A percentile compares a stretch with the other conserved stretches of the same genome.
Conservation (phyloP, 225 moss, liverwort and hornwort genomes). For the Thuidium tamariscinum region DNA sequence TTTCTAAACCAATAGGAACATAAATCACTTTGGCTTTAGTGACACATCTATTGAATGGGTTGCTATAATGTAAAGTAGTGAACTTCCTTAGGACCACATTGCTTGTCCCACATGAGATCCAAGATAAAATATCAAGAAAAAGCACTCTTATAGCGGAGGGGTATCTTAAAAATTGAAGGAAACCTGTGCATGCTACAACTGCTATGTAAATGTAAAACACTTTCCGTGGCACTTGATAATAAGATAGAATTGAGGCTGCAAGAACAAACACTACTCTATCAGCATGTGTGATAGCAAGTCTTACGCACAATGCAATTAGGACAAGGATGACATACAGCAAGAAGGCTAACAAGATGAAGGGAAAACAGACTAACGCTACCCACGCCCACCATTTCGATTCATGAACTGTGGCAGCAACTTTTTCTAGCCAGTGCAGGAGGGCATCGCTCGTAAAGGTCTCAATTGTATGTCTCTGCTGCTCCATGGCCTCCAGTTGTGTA, state of each 20-base stretch:
- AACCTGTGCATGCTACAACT: not conserved
- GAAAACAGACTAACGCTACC: not conserved
- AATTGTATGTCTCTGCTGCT: not conserved
- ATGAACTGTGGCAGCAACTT: accelerated
- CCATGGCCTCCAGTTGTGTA: not conserved
- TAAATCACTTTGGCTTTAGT: not conserved
- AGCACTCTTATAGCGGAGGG: accelerated
- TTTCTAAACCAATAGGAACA: not conserved
- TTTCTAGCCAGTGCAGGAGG: accelerated
- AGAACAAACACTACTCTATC: not conserved
- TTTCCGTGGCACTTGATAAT: not conserved
- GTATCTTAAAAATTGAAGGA: not conserved
- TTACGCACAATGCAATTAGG: accelerated
- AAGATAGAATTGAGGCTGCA: not conserved
- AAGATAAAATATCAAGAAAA: not conserved
- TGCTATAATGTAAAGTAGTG: not conserved
- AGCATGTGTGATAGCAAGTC: not conserved
- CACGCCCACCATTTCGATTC: not conserved
- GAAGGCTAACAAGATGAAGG: not conserved
- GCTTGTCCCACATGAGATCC: not conserved
- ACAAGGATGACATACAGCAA: accelerated
- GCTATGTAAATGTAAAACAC: not conserved
- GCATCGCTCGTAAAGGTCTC: not conserved
- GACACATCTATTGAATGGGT: not conserved
- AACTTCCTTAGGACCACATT: not conserved